Evolutionary conservation across 116 monocot species (phyloP), one percentile per base, ranked within the genome.

Genomic region (Phalaenopsis hybrid): DNA sequence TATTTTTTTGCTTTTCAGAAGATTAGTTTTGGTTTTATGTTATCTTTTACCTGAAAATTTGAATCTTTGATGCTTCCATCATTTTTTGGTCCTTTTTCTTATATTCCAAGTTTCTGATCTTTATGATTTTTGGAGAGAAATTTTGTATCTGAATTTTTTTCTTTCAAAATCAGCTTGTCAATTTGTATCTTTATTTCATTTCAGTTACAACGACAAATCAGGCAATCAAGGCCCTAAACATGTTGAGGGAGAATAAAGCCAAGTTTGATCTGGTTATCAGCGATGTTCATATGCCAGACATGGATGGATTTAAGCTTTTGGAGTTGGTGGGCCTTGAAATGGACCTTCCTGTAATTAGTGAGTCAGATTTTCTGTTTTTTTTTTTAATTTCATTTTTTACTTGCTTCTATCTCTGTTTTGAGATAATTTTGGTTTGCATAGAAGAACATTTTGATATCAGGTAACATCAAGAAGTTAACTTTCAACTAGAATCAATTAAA

Each of bases 271-370:
- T 99, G 50, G 98, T 95, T 44, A 95, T 99, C 85, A 99, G 91
- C 46, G 98, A 99, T 78, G 98, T 99, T 11, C 90, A 95, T 69
- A 95, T 95, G 95, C 99, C 95, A 4, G 93, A 95, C 87, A 99
- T 99, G 91, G 99, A 99, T 81, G 93, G 95, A 20, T 95, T 95
- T 78, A 95, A 93, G 92, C 92, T 99, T 84, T 81, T 99, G 86
- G 95, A 99, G 87, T 90, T 92, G 50, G 98, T 99, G 58, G 95
- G 92, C 10, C 93, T 92, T 15, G 98, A 99, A 87, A 95, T 99
- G 93, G 95, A 99, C 81, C 84, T 99, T 13, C 99, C 95, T 80
- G 95, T 99, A 57, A 95, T 93, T n/a, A 99, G 99, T 99, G 87
- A 86, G 88, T 77, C 59, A 52, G 23, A 9, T 51, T 67, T 79